These are phyloP conservation scores for Cutaneotrichosporon dermatis DNA, from an alignment of 1,284 basidiomycete genomes.

Conservation along the genomic window DNA sequence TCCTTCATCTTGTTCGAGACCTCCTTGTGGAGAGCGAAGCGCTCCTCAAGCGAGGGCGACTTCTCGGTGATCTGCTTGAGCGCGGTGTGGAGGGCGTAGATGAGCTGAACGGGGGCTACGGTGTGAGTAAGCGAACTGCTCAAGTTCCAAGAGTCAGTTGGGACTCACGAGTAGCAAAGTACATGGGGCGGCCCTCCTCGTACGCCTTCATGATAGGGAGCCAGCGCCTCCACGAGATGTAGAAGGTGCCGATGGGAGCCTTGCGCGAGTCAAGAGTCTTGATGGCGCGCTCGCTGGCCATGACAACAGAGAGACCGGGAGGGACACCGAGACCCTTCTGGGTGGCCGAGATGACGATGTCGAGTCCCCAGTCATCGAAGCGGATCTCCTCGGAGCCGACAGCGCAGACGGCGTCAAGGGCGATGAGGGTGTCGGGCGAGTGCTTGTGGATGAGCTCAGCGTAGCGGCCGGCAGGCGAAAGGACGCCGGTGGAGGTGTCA, in stretches of 20 bases:
- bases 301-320: conserved; percentile 84
- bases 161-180: conserved; percentile 77
- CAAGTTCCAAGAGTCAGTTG: not conserved
- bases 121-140: not conserved
- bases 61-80: conserved; percentile 66
- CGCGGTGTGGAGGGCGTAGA: conserved; percentile 82
- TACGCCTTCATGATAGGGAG: conserved; percentile 90
- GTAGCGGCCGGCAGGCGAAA: conserved; percentile 78
- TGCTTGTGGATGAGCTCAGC: conserved; percentile 68
- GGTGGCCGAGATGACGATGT: conserved; percentile 81
- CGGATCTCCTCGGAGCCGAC: conserved; percentile 94
- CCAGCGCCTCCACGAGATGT: conserved; percentile 91
- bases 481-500: conserved; percentile 86
- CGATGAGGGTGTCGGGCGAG: conserved; percentile 82
- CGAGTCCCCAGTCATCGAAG: conserved; percentile 90
- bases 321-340: conserved; percentile 95
- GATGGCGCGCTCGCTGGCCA: conserved; percentile 76
- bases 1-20: conserved; percentile 71
- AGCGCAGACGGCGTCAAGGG: conserved; percentile 90
- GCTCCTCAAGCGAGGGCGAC: conserved; percentile 65
- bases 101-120: conserved; percentile 73
- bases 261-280: conserved; percentile 67
- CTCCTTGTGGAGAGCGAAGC: conserved; percentile 72
- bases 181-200: conserved; percentile 54
- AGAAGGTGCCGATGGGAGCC: conserved; percentile 72